Base-by-base conservation (phyloP, 2,329 filamentous ascomycete species). In the Septoria linicola region DNA sequence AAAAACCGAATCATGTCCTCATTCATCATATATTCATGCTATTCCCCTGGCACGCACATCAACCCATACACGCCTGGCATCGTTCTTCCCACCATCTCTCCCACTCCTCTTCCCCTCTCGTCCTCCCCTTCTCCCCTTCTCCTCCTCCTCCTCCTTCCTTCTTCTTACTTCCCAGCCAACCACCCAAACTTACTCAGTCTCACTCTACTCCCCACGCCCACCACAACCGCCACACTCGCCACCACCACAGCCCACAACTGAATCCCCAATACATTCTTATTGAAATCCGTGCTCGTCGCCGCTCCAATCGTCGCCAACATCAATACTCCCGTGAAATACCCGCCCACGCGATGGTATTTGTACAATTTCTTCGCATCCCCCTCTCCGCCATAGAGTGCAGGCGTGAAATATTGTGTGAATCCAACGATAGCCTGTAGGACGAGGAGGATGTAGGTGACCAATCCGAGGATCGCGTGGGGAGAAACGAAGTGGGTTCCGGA, bases 281-380 rank as follows among this genome's bases (percentile, higher is more conserved):
- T 89, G 70, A 85, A 96, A 27, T 79, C 77, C 1, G 92, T 96
- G 72, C 84, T 78, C 2, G 84, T 89, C 1, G 91, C 88, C 19
- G 85, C 84, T 41, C 80, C 74, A 32, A 95, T 79, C 0, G 91
- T 93, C 8, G 81, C 82, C 55, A 95, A 72, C 55, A 92, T 77
- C 62, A 95, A 63, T 43, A 85, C 65, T 47, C 92, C 72, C 52
- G 91, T 73, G 6, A 82, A 59, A 67, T 99, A 97, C 2, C 92
- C 93, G 17, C 77, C 79, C 47, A 80, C 72, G 23, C 92, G 82
- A 69, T 97, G 93, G 64, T 91, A 96, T 72, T 95, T 96, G 78
- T 92, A 97, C 35, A 96, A 69, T 19, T 77, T 77, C 78, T 91
- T 95, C 16, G 90, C 92, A 2, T 83, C 83, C 20, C 88, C 84